Evolutionary conservation across 495 filamentous ascomycete genomes (phyloP).

Genomic region (Aspergillus ellipticus): DNA sequence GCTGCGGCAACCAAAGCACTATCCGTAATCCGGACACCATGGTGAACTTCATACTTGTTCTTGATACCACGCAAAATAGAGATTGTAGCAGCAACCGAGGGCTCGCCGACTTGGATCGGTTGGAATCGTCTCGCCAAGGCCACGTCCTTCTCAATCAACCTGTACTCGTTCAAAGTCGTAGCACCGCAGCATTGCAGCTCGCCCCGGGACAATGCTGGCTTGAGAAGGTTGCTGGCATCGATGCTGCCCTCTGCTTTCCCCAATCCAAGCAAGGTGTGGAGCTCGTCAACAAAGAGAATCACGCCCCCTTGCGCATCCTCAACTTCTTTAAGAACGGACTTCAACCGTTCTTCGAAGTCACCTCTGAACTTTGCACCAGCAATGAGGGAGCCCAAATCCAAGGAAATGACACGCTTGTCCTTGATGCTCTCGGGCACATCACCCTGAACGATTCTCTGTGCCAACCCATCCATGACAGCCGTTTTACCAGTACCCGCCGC

Average conservation of each 20-base stretch:
- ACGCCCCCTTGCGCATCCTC: slow-evolving; percentile 82
- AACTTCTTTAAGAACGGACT: slow-evolving; percentile 86
- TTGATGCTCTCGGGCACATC: slow-evolving; percentile 97
- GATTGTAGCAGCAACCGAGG: slow-evolving; percentile 85
- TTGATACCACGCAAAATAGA: slow-evolving; percentile 96
- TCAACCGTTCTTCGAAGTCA: slow-evolving; percentile 93
- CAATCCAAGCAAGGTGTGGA: slow-evolving; percentile 86
- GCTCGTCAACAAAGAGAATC: slow-evolving; percentile 93
- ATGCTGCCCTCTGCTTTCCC: slow-evolving; percentile 95
- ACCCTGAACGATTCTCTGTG: slow-evolving; percentile 83
- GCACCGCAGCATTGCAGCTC: slow-evolving; percentile 95
- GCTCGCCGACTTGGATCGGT: slow-evolving; percentile 85
- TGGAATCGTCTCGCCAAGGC: slow-evolving; percentile 91
- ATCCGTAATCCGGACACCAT: slow-evolving; percentile 88
- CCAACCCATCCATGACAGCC: slow-evolving; percentile 87
- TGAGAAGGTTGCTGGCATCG: slow-evolving; percentile 92
- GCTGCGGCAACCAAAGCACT: slow-evolving; percentile 89
- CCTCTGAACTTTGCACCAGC: slow-evolving; percentile 94
- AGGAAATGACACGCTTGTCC: slow-evolving; percentile 79
- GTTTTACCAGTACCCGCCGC: slow-evolving; percentile 94
- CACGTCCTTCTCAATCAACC: slow-evolving; percentile 92
- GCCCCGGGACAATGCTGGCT: slow-evolving; percentile 87
- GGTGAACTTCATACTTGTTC: slow-evolving; percentile 94
- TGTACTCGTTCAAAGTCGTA: slow-evolving; percentile 88
- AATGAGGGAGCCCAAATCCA: slow-evolving; percentile 89